Base-by-base conservation (phyloP, 2,329 filamentous ascomycete genomes). In the Phyllachora maydis region DNA sequence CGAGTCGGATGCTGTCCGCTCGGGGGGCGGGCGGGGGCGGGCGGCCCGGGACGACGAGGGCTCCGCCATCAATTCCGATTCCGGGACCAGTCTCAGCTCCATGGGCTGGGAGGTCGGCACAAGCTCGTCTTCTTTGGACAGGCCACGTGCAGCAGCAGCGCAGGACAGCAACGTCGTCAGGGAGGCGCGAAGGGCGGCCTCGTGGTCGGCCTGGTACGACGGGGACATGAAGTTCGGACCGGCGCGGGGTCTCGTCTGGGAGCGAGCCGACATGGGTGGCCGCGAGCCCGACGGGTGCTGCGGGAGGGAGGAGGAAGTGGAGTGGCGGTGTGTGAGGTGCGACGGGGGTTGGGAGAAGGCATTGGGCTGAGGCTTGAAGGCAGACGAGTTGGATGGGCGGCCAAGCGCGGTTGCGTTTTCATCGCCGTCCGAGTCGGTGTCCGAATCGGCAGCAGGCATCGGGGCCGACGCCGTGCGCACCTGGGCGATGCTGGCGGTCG, bases 101-200 rank as follows among this genome's bases (percentile, higher is more conserved):
- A 71, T 57, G 2, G 63, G 63, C 31, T 65, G 60, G 25, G 43
- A 47, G 35, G 56, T 53, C 3, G 50, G 50, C 5, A 55, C 45
- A 19, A 59, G 41, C 23, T 59, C 53, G 23, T 55, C 54, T 10
- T 55, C 51, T 40, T 88, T 92, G 1, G 74, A 68, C 10, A 88
- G 55, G 4, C 76, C 75, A 20, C 88, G 66, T 2, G 85, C 88
- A 1, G 85, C 88, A 3, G 83, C 82, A 0, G 82, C 85, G 38
- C 81, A 91, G n/a, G 85, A 93, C 8, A 98, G 65, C 8, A 98
- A 61, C 0, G 88, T 95, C 1, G 82, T 92, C n/a, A 98, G 59
- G 23, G 81, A 92, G 11, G 88, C 82, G 16, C 88, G 72, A 8
- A 98, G 59, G 2, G 82, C 88, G 15, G 82, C 88, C 37, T 98